Percentiles rank a stretch among this genome's conserved stretches.
Evolutionary conservation across 164 flowering plant genomes (phyloP).

Genomic region (Sextonia rubra): DNA sequence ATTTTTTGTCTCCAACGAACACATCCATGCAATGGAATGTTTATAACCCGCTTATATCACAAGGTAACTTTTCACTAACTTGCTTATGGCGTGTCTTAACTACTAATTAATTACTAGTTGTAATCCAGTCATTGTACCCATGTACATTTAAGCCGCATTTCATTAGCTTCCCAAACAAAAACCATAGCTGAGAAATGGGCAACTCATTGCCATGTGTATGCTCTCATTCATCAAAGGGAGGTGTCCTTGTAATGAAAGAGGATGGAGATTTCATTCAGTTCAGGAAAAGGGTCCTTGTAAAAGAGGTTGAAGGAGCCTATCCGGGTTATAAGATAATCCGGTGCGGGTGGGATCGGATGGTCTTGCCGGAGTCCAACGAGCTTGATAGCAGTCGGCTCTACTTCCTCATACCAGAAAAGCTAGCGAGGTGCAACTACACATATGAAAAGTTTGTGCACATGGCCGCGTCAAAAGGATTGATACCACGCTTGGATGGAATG

Average conservation of each 20-base stretch:
- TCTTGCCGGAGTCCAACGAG: constrained; percentile 6
- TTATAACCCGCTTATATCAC: too few relatives aligned
- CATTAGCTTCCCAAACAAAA: not conserved
- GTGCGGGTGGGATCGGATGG: constrained; percentile 7
- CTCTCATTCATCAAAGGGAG: not conserved
- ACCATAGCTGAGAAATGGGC: not conserved
- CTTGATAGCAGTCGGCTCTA: constrained; percentile 11
- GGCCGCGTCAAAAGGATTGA: constrained; percentile 7
- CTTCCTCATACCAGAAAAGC: constrained; percentile 13
- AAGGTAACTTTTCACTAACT: too few relatives aligned
- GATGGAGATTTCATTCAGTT: constrained; percentile 13
- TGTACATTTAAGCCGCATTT: not conserved
- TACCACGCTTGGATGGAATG: not conserved
- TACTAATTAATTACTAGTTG: too few relatives aligned
- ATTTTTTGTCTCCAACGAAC: too few relatives aligned
- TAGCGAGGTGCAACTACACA: not conserved
- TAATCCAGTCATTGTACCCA: too few relatives aligned
- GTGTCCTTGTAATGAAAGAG: constrained; percentile 14
- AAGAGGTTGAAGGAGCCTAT: constrained; percentile 9
- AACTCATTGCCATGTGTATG: constrained; percentile 3
- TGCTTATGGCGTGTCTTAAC: too few relatives aligned
- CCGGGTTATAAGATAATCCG: constrained; percentile 6
- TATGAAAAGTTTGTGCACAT: constrained; percentile 2
- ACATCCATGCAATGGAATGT: too few relatives aligned
- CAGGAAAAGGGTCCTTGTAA: constrained; percentile 5